Percentiles rank a stretch among this genome's conserved stretches.
Conservation (phyloP, 2,329 filamentous ascomycete species). For the Hypoxylon sp. region DNA sequence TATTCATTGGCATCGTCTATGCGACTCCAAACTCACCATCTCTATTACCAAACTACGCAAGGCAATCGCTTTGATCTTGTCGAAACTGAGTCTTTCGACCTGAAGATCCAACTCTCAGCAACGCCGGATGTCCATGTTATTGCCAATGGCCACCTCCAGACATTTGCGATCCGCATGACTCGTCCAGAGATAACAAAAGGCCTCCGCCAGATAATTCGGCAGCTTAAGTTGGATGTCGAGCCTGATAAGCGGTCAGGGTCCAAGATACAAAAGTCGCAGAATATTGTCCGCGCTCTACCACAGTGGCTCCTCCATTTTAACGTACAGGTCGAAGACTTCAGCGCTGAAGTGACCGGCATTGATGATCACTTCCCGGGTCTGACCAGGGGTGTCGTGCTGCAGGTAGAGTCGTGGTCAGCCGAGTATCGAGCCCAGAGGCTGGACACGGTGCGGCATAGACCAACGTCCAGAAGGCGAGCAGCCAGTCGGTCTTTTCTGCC, state of each 20-base stretch:
- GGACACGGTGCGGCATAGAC: conserved; percentile 70
- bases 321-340: conserved; percentile 89
- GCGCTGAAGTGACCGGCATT: conserved; percentile 88
- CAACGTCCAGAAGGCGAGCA: conserved; percentile 73
- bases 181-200: conserved; percentile 93
- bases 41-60: conserved; percentile 93
- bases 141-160: conserved; percentile 82
- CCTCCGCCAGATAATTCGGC: conserved; percentile 88
- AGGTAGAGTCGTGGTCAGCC: conserved; percentile 86
- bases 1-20: conserved; percentile 88
- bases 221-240: conserved; percentile 78
- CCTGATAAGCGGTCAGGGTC: conserved; percentile 67
- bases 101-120: conserved; percentile 86
- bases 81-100: conserved; percentile 86
- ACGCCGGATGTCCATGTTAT: conserved; percentile 87
- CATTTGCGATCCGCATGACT: conserved; percentile 89
- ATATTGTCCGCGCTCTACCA: conserved; percentile 82
- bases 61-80: conserved; percentile 88
- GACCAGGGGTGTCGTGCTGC: conserved; percentile 83
- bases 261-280: conserved; percentile 66
- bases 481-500: conserved; percentile 78
- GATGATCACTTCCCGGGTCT: conserved; percentile 86
- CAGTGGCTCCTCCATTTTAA: conserved; percentile 86
- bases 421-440: conserved; percentile 88
- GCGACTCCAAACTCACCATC: conserved; percentile 83